Base-by-base conservation (phyloP, 148 eudicot genomes). In the Cornus controversa region DNA sequence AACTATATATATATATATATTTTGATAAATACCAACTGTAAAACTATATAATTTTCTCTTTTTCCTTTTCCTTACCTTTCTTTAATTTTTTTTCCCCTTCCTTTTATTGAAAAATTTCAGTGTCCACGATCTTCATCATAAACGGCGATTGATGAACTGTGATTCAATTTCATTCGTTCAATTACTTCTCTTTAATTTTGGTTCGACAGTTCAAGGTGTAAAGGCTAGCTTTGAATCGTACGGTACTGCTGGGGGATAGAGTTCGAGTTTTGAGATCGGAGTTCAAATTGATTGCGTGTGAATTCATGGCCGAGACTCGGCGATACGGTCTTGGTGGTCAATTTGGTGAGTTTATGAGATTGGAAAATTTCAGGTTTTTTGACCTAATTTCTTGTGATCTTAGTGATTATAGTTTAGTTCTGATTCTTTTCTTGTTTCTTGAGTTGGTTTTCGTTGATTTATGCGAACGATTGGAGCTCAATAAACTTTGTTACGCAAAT, bases 221-320 rank as follows among this genome's bases (percentile, higher is more conserved):
- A 26, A 37, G 23, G 25, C 28, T 20, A 29, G 10, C 66, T 73
- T 23, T 37, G 68, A 23, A 24, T 58, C 5, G 57, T 16, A 23
- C 0, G 25, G 5, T 24, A 24, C 58, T 25, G 64, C 16, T 7
- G 42, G 16, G 25, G 40, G 60, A 5, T 25, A 8, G 18, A 45
- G 65, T 45, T 67, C 1, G 62, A 4, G 15, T 67, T 53, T 13
- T 10, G 29, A 47, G 64, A 76, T 76, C 71, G 64, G 64, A 42
- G 62, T 62, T 23, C 2, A 26, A 36, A 73, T 64, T 20, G 69
- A 22, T 7, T 7, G 40, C 20, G 64, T 2, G 67, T 70, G 20
- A 18, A 63, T 28, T 68, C 68, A 79, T 79, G 82, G 50, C 82
- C 50, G 77, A 79, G 60, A 53, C 77, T 67, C 68, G 77, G 72